Evolutionary conservation across 1,284 basidiomycete genomes (phyloP).

Genomic region (Inonotus obliquus): DNA sequence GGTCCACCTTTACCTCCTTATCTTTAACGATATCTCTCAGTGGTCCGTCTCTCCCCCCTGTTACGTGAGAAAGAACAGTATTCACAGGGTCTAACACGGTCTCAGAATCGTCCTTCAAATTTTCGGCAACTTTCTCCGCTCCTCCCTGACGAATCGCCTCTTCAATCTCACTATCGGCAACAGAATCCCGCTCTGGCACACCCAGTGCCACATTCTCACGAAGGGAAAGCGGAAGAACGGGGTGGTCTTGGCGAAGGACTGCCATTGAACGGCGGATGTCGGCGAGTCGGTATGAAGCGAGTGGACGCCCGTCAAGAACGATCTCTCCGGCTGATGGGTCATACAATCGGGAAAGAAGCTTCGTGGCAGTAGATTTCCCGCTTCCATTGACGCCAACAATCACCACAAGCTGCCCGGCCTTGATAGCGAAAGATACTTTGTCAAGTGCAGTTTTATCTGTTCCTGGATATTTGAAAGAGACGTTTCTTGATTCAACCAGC

Average conservation of each 20-base stretch:
- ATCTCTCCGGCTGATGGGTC: slow-evolving; percentile 37
- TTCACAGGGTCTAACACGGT: slow-evolving; percentile 32
- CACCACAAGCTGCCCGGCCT: slow-evolving; percentile 42
- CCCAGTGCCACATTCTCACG: slow-evolving; percentile 45
- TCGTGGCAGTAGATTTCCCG: slow-evolving; percentile 41
- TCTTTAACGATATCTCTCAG: slow-evolving; percentile 14
- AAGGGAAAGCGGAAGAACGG: slow-evolving; percentile 39
- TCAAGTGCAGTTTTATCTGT: slow-evolving; percentile 35
- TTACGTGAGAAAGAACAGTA: slow-evolving; percentile 25
- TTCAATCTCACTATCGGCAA: slow-evolving; percentile 23
- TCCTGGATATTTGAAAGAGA: slow-evolving; percentile 45
- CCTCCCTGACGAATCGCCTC: slow-evolving; percentile 37
- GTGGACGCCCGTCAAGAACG: slow-evolving; percentile 35
- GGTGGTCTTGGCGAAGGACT: slow-evolving; percentile 41
- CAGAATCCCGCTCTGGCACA: slow-evolving; percentile 24
- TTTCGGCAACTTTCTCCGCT: slow-evolving; percentile 30
- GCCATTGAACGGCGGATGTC: slow-evolving; percentile 37
- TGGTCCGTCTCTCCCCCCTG: slow-evolving; percentile 22
- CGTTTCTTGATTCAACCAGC: slow-evolving; percentile 29
- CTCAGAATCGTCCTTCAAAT: slow-evolving; percentile 22
- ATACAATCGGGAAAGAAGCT: slow-evolving; percentile 41
- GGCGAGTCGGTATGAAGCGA: slow-evolving; percentile 30
- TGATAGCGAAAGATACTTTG: slow-evolving; percentile 38
- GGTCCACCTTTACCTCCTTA: slow-evolving; percentile 31
- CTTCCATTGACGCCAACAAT: slow-evolving; percentile 43